phyloP scores from a whole-genome alignment of 148 eudicot genomes.

The Rhododendron griersonianum region DNA sequence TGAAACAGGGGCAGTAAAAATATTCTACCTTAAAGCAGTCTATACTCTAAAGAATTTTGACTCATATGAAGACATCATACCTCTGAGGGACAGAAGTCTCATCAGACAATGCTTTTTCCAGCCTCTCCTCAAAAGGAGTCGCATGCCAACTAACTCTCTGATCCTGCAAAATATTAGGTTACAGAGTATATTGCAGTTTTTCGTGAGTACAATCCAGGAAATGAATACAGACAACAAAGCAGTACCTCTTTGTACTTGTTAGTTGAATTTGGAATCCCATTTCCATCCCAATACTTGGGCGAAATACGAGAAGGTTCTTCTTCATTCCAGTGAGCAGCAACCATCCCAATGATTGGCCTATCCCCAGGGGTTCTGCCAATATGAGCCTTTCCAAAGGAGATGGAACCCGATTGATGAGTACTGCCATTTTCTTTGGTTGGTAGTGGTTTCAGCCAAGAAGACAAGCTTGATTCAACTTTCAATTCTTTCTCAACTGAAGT shows the following conservation, averaged over 20 bases:
- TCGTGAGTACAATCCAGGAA: background rate
- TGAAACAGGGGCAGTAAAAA: background rate
- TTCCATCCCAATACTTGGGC: constrained; percentile 82
- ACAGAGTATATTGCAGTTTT: background rate
- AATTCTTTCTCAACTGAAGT: constrained; percentile 28
- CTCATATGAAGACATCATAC: constrained; percentile 27
- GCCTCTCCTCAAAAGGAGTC: constrained; percentile 93
- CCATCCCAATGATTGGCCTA: constrained; percentile 72
- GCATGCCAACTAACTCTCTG: constrained; percentile 95
- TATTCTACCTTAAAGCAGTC: background rate
- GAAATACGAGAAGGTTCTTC: constrained; percentile 41
- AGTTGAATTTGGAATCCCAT: constrained; percentile 95
- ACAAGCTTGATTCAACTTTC: constrained; percentile 46
- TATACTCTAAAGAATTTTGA: background rate
- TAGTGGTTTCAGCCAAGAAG: constrained; percentile 60
- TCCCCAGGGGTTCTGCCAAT: constrained; percentile 48
- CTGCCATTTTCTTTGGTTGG: constrained; percentile 19
- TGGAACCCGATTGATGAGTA: constrained; percentile 12
- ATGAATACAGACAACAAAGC: background rate
- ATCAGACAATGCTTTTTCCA: constrained; percentile 86
- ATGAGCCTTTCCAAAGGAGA: constrained; percentile 25
- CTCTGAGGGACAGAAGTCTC: constrained; percentile 47
- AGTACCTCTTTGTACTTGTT: constrained; percentile 93
- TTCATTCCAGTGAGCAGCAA: constrained; percentile 78
- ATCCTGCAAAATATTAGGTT: constrained; percentile 45